Evolutionary conservation across 352 stramenopile genomes (phyloP), one percentile per base, ranked within the genome.

Genomic region (Aphanomyces cochlioides): DNA sequence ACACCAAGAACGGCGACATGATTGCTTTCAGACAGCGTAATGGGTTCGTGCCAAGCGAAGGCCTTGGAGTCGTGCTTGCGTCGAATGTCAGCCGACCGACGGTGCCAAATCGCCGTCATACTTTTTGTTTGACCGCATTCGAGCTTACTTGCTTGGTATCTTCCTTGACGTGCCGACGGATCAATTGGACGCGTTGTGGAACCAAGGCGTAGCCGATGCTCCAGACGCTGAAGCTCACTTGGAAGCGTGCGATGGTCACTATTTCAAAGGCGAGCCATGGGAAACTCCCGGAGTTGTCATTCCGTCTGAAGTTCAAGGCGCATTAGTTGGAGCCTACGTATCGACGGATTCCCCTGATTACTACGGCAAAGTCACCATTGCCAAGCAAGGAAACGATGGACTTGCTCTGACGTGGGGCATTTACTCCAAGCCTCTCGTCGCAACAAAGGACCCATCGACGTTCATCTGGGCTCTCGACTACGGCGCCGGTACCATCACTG

Each of bases 1-100:
- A 77, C 28, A 82, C 89, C 73, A 91, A 91, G 66, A 82, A 80
- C 45, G 82, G 81, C 6, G 84, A 91, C 67, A 85, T 79, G 3
- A 38, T 72, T 0, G 65, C 80, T 1, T 82, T 90, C 57, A 77
- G 87, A n/a, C 86, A 83, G 2, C 78, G 82, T 13, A 89, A 80
- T 6, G 82, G 84, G 0, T 84, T 90, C 40, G 60, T 76, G 3
- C 81, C 82, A 0, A 74, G 75, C 5, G 73, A 77, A 17, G 65
- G 87, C 19, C 72, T 91, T 1, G 81, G 78, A 0, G 79, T 91
- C 38, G 74, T 87, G 53, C 67, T 90, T 53, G 80, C 88, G 74
- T 77, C 74, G 57, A 91, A 91, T 47, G 79, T 79, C 75, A 88
- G 61, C 76, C 78, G 0, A 41, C 12, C 7, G 17, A 34, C 38